Evolutionary conservation across 1,284 basidiomycete genomes (phyloP).

Genomic region (Porodaedalea pini): DNA sequence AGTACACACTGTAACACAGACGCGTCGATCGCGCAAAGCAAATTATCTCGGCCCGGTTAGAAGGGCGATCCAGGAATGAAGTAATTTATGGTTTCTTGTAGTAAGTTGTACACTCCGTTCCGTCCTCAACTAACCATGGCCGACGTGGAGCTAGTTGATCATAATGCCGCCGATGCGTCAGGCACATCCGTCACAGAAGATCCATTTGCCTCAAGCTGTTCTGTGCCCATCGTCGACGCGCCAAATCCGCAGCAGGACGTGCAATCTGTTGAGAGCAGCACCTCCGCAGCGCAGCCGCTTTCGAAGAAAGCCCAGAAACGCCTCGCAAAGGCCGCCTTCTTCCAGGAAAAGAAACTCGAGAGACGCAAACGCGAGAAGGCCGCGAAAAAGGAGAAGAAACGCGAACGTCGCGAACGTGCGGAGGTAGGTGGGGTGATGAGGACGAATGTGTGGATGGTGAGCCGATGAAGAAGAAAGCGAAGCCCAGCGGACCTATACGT

Average conservation of each 20-base stretch:
- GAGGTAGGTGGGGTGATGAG: conserved; percentile 32
- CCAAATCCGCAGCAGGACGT: not conserved
- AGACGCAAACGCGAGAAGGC: conserved; percentile 74
- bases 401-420: conserved; percentile 35
- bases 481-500: conserved; percentile 34
- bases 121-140: not conserved
- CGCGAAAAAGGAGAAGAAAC: conserved; percentile 64
- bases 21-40: too few relatives aligned
- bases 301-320: conserved; percentile 84
- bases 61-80: too few relatives aligned
- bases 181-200: not conserved
- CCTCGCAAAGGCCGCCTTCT: conserved; percentile 61
- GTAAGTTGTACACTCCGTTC: not conserved
- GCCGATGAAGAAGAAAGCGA: conserved; percentile 43
- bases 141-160: not conserved
- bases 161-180: not conserved
- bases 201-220: not conserved
- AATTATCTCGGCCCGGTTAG: too few relatives aligned
- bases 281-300: conserved; percentile 32
- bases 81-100: too few relatives aligned
- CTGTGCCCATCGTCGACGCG: not conserved
- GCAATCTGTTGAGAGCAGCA: not conserved
- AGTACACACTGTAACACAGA: too few relatives aligned
- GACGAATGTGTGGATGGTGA: conserved; percentile 45
- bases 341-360: conserved; percentile 68